Evolutionary conservation across 768 basidiomycete species (phyloP).

Genomic region (Cystobasidium tubakii): DNA sequence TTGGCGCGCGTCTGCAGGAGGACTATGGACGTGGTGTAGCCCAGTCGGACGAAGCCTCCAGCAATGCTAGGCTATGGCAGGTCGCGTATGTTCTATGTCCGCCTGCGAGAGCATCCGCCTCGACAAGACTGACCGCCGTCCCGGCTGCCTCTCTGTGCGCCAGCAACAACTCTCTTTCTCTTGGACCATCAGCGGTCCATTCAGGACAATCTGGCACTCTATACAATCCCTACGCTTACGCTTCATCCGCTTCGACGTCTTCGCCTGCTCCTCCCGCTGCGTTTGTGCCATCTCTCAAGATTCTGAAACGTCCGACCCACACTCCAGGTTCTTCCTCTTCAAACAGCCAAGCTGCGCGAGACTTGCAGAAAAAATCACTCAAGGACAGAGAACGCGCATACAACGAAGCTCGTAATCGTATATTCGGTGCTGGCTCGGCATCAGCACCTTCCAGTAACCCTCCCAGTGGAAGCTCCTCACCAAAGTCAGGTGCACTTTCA

Average conservation of each 20-base stretch:
- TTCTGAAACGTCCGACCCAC: slow-evolving; percentile 20
- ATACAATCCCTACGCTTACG: slow-evolving; percentile 11
- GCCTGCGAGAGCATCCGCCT: neutral
- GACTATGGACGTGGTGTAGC: slow-evolving; percentile 16
- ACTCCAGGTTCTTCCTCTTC: neutral
- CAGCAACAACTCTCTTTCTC: slow-evolving; percentile 34
- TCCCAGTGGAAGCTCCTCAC: neutral
- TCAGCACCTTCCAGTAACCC: neutral
- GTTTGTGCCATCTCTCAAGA: slow-evolving; percentile 30
- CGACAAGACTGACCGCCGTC: neutral
- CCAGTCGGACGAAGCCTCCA: neutral
- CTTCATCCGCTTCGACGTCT: neutral
- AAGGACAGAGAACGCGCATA: slow-evolving; percentile 29
- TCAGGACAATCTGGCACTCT: neutral
- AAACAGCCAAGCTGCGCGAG: slow-evolving; percentile 6
- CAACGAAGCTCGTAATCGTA: slow-evolving; percentile 26
- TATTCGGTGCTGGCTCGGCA: slow-evolving; percentile 6
- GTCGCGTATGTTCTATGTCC: slow-evolving; percentile 7
- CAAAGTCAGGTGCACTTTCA: neutral
- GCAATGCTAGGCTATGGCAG: slow-evolving; percentile 32
- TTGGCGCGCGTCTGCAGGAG: neutral
- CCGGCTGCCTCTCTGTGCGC: neutral
- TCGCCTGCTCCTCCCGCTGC: slow-evolving; percentile 9
- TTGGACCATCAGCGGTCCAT: slow-evolving; percentile 7
- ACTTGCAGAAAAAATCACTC: slow-evolving; percentile 3